These are phyloP conservation scores for Cryptococcus sp. DNA, from an alignment of 1,284 basidiomycete genomes.

Conservation along the genomic window DNA sequence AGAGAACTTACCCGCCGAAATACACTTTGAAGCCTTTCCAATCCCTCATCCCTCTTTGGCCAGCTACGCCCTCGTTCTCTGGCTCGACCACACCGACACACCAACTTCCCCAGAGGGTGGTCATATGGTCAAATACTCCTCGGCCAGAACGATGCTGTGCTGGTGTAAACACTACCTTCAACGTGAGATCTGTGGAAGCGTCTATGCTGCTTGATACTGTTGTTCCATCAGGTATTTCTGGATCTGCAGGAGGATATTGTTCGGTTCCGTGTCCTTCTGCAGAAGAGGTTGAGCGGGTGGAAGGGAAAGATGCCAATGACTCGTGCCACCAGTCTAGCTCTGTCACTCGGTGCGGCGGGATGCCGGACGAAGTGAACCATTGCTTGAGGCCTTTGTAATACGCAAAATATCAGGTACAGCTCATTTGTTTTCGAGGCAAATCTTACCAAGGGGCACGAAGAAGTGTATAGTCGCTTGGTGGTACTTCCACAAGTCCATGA, in stretches of 20 bases:
- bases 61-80: constrained; percentile 16
- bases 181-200: constrained; percentile 22
- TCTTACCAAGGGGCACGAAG: constrained; percentile 47
- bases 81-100: constrained; percentile 43
- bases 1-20: constrained; percentile 48
- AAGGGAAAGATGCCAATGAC: constrained; percentile 35
- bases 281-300: constrained; percentile 9
- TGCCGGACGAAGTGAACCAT: constrained; percentile 46
- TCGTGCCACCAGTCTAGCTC: constrained; percentile 54
- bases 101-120: constrained; percentile 52
- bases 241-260: constrained; percentile 2
- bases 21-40: constrained; percentile 48
- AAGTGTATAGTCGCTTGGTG: constrained; percentile 48
- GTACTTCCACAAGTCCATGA: constrained; percentile 49
- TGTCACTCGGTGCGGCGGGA: constrained; percentile 43
- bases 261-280: not conserved
- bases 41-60: constrained; percentile 22
- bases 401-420: not conserved
- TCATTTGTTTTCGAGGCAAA: not conserved
- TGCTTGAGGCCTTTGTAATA: constrained; percentile 32
- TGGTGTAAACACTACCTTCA: constrained; percentile 51
- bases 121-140: constrained; percentile 51
- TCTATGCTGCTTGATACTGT: not conserved
- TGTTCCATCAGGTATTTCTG: constrained; percentile 1
- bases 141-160: constrained; percentile 52